phyloP scores from a whole-genome alignment of 192 early-diverging fungal genomes.

The Linnemannia schmuckeri region DNA sequence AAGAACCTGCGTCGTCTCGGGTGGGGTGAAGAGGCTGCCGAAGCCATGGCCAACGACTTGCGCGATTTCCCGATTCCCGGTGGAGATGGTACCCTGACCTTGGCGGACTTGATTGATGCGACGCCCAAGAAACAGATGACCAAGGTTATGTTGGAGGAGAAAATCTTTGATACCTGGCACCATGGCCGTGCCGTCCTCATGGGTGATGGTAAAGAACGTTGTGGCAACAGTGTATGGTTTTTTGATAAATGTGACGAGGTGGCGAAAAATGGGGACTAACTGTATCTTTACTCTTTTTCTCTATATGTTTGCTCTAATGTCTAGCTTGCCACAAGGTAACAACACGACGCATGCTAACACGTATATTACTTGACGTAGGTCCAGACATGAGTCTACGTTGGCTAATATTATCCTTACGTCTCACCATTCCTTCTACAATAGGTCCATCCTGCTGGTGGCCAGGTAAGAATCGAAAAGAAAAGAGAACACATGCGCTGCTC shows the following conservation, averaged over 20 bases:
- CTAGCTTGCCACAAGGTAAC: not conserved
- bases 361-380: not conserved
- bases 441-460: not conserved
- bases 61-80: conserved; percentile 14
- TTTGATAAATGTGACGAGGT: not conserved
- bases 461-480: not conserved
- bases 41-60: conserved; percentile 8
- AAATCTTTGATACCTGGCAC: conserved; percentile 32
- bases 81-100: not conserved
- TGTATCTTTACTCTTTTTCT: not conserved
- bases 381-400: not conserved
- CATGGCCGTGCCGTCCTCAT: conserved; percentile 16
- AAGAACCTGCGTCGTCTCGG: not conserved
- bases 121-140: conserved; percentile 25
- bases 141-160: conserved; percentile 28
- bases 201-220: conserved; percentile 19
- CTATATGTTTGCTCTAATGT: not conserved
- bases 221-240: not conserved
- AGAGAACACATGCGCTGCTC: not conserved
- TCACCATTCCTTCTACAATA: not conserved
- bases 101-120: conserved; percentile 31
- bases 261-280: not conserved
- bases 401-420: too few relatives aligned
- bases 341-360: not conserved
- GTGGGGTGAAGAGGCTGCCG: conserved; percentile 15